These are phyloP conservation scores for Skeletonema menzelii DNA, from an alignment of 108 stramenopile genomes.

Conservation along the genomic window DNA sequence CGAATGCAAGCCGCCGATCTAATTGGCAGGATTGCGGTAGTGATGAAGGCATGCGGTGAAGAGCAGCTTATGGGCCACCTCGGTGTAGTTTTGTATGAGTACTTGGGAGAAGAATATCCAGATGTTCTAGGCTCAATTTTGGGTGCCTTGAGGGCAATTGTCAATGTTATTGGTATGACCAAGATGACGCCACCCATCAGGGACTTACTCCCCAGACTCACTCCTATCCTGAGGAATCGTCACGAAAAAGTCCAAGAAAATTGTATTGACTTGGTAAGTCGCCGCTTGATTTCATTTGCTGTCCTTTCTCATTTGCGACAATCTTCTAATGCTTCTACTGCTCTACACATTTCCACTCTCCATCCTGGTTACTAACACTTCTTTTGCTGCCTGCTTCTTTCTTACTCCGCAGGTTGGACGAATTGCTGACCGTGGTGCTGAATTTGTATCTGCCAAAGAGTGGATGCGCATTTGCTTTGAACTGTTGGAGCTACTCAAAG, in stretches of 20 bases:
- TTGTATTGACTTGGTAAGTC: constrained; percentile 89
- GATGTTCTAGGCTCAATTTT: constrained; percentile 97
- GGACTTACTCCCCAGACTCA: constrained; percentile 96
- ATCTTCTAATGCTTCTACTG: constrained; percentile 7
- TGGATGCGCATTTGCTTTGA: constrained; percentile 99
- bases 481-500: constrained; percentile 97
- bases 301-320: constrained; percentile 1
- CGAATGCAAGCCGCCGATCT: constrained; percentile 99
- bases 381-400: constrained; percentile 11
- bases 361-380: constrained; percentile 50
- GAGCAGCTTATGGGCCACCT: constrained; percentile 98
- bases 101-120: constrained; percentile 99
- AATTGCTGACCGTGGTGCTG: constrained; percentile 97
- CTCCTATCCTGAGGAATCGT: constrained; percentile 98
- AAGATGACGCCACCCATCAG: constrained; percentile 98
- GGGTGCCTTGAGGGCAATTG: constrained; percentile 94
- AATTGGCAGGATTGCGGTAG: constrained; percentile 95
- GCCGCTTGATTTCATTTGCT: constrained; percentile 6
- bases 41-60: constrained; percentile 97
- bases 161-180: constrained; percentile 98
- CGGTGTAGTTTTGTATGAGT: constrained; percentile 98
- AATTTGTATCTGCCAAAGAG: constrained; percentile 96
- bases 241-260: constrained; percentile 99
- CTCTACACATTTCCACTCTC: constrained; percentile 12
- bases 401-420: constrained; percentile 79